Percentiles rank a stretch among this genome's conserved stretches.
These are phyloP conservation scores for Mimosa bimucronata DNA, from an alignment of 306 rosid species.

Conservation along the genomic window DNA sequence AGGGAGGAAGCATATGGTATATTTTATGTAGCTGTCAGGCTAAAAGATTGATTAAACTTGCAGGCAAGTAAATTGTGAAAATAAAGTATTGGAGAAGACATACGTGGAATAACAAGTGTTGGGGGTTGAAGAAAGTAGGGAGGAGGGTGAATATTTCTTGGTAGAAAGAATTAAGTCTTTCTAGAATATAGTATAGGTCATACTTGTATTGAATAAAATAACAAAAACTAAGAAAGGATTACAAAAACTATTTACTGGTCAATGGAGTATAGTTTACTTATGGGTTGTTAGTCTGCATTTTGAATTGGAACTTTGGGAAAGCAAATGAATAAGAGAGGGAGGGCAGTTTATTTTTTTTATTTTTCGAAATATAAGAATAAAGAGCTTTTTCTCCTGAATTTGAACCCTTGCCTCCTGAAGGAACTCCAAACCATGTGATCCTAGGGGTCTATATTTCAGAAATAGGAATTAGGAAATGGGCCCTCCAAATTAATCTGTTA, in stretches of 20 bases:
- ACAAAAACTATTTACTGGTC: background rate
- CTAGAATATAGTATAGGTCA: background rate
- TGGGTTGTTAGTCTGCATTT: background rate
- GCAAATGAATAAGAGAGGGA: background rate
- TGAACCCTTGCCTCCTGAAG: background rate
- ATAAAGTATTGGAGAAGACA: background rate
- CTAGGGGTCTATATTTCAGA: background rate
- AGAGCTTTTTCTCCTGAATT: background rate
- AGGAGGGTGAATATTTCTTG: background rate
- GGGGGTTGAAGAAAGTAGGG: slow-evolving; percentile 19
- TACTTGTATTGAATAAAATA: background rate
- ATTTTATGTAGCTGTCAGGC: background rate
- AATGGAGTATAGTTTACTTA: background rate
- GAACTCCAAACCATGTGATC: background rate
- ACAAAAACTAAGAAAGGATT: background rate
- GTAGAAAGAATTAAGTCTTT: background rate
- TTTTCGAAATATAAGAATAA: background rate
- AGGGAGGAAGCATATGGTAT: background rate
- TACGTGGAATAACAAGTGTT: background rate
- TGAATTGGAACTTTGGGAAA: background rate
- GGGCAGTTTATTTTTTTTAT: too few relatives aligned
- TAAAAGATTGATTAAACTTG: slow-evolving; percentile 16
- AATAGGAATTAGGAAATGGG: background rate
- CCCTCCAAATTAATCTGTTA: too few relatives aligned
- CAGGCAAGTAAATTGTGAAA: background rate